These are phyloP conservation scores for Saccharomyces mikatae DNA, from an alignment of 805 yeast species.

Conservation along the genomic window DNA sequence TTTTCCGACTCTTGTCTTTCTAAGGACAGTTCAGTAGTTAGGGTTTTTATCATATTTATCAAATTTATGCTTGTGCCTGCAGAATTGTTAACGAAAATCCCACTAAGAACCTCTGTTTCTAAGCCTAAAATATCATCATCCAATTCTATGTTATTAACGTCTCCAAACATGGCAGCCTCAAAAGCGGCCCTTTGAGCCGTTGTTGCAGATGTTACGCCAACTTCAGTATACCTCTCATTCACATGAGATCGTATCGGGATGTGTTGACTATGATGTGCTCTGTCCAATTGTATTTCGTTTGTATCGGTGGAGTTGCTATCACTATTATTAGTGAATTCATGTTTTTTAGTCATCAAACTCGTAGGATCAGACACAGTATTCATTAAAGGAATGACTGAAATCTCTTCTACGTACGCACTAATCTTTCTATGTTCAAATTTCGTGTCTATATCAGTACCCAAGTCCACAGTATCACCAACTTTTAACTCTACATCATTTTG, in stretches of 20 bases:
- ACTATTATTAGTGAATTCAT: neutral
- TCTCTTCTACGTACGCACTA: constrained; percentile 70
- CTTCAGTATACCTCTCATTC: neutral
- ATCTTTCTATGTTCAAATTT: constrained; percentile 74
- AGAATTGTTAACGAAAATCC: constrained; percentile 52
- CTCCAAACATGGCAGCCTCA: constrained; percentile 58
- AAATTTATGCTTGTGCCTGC: constrained; percentile 49
- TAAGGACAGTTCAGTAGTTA: constrained; percentile 48
- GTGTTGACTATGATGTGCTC: neutral
- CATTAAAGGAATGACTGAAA: constrained; percentile 42
- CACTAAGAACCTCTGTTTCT: constrained; percentile 41
- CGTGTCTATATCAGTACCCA: constrained; percentile 79
- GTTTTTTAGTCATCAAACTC: constrained; percentile 1
- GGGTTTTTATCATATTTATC: constrained; percentile 45
- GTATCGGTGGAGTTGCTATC: neutral
- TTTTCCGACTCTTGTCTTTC: constrained; percentile 53
- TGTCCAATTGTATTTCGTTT: neutral
- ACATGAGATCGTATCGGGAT: neutral
- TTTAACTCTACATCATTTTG: constrained; percentile 51
- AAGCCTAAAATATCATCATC: constrained; percentile 46
- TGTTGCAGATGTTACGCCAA: constrained; percentile 7
- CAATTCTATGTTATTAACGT: constrained; percentile 38
- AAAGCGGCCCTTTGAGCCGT: constrained; percentile 33
- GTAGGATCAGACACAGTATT: constrained; percentile 6
- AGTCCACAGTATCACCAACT: constrained; percentile 79